Evolutionary conservation across 768 basidiomycete species (phyloP), one percentile per base, ranked within the genome.

Genomic region (Mycena latifolia): DNA sequence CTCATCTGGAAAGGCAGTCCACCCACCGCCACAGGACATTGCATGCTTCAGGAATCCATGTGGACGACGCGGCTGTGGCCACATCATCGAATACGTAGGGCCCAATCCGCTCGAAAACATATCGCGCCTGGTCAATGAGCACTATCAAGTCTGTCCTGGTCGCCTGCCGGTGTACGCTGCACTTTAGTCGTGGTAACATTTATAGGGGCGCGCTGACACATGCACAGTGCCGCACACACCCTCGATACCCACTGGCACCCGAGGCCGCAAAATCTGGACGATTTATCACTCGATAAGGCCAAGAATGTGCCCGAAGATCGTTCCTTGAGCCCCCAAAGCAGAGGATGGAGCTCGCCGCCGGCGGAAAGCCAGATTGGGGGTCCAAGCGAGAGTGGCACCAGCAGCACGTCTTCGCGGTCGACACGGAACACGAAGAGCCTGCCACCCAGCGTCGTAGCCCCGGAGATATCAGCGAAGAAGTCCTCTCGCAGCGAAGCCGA

Each of bases 51-150:
- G 52, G 11, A 61, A 61, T 46, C 28, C 37, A 11, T 61, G 60
- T 28, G 60, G 60, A 3, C 60, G 60, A 3, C 39, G 39, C 15
- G 60, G 60, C 24, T 61, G 60, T n/a, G 29, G 29, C 29, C 60
- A 61, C 24, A 53, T 61, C 18, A 54, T 61, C 29, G 61, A 62
- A 47, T 54, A 47, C 33, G 52, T 5, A 11, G 61, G 61, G 2
- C 61, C 61, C 5, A 37, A 62, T 24, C 41, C 46, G 18, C 61
- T 62, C 2, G 46, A 25, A 8, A 62, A 45, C 43, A 62, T 62
- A 3, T 53, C 53, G 5, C 29, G 35, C 2, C 53, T 54, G 11
- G 61, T 62, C 6, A 46, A 43, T 45, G 61, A 62, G 33, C 61
- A 62, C 24, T 55, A 33, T 31, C 24, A 27, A 22, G 9, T 24